Conservation (phyloP, 1,284 basidiomycete species). For the Abortiporus biennis region DNA sequence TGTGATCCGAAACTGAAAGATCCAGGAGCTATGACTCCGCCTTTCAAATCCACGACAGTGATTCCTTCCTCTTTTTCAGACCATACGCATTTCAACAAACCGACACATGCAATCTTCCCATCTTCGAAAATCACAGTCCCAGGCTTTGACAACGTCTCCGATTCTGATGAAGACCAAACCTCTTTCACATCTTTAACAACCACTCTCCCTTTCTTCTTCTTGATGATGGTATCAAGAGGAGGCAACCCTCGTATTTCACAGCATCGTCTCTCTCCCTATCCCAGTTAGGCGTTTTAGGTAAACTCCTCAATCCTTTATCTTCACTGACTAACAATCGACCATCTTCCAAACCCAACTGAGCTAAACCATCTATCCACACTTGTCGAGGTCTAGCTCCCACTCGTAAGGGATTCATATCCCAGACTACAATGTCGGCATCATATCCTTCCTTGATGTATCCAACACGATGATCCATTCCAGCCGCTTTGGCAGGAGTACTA, state of each 20-base stretch:
- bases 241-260: constrained; percentile 60
- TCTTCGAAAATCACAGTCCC: constrained; percentile 32
- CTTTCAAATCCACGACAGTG: constrained; percentile 29
- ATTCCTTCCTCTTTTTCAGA: constrained; percentile 11
- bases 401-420: constrained; percentile 78
- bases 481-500: constrained; percentile 67
- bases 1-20: constrained; percentile 52
- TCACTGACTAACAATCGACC: too few relatives aligned
- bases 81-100: constrained; percentile 17
- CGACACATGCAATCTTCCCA: constrained; percentile 37
- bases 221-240: constrained; percentile 41
- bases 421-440: constrained; percentile 59
- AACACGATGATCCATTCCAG: constrained; percentile 80
- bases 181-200: constrained; percentile 55
- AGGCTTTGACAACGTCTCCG: constrained; percentile 10
- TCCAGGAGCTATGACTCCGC: constrained; percentile 42
- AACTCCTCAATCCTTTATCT: constrained; percentile 41
- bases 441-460: constrained; percentile 64
- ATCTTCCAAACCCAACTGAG: too few relatives aligned
- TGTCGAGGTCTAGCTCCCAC: constrained; percentile 69
- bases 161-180: constrained; percentile 28
- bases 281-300: constrained; percentile 55
- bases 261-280: constrained; percentile 46
- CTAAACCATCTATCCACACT: constrained; percentile 68
- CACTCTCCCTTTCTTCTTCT: constrained; percentile 31